Evolutionary conservation across 2,329 filamentous ascomycete species (phyloP).

Genomic region (Aspergillus versicolor): DNA sequence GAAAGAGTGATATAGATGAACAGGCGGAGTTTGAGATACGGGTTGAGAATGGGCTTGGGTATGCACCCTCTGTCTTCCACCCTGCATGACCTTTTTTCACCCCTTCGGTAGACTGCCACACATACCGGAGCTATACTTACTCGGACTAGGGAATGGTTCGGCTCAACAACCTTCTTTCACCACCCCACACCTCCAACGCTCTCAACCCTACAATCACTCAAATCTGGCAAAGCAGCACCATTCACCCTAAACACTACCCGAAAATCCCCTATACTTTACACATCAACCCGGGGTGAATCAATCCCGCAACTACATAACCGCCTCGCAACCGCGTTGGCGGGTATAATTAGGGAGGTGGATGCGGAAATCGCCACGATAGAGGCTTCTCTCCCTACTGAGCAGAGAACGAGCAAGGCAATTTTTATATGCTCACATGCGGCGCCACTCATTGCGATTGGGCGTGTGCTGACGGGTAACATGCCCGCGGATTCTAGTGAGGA

Average conservation of each 20-base stretch:
- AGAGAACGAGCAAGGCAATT: slow-evolving; percentile 58
- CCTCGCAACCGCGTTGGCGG: slow-evolving; percentile 66
- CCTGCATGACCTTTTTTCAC: not conserved
- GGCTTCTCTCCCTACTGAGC: slow-evolving; percentile 45
- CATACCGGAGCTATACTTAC: not conserved
- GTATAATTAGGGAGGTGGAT: slow-evolving; percentile 73
- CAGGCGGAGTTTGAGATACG: slow-evolving; percentile 42
- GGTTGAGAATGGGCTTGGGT: slow-evolving; percentile 54
- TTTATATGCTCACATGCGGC: slow-evolving; percentile 89
- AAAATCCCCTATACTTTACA: slow-evolving; percentile 59
- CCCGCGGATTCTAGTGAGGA: slow-evolving; percentile 69
- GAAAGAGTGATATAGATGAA: slow-evolving; percentile 25
- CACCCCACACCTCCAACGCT: slow-evolving; percentile 76
- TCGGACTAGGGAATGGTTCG: slow-evolving; percentile 74
- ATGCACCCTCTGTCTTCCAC: not conserved
- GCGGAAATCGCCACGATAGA: slow-evolving; percentile 43
- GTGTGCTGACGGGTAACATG: slow-evolving; percentile 75
- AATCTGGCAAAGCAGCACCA: not conserved
- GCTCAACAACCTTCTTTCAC: slow-evolving; percentile 71
- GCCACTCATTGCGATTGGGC: slow-evolving; percentile 79
- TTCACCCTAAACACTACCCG: slow-evolving; percentile 41
- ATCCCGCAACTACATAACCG: slow-evolving; percentile 78
- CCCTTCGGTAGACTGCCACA: not conserved
- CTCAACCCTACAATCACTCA: slow-evolving; percentile 54
- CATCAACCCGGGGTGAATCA: slow-evolving; percentile 73